Percentiles rank a stretch among this genome's conserved stretches.
phyloP scores from a whole-genome alignment of 305 asterid species.

The Ilex paraguariensis region DNA sequence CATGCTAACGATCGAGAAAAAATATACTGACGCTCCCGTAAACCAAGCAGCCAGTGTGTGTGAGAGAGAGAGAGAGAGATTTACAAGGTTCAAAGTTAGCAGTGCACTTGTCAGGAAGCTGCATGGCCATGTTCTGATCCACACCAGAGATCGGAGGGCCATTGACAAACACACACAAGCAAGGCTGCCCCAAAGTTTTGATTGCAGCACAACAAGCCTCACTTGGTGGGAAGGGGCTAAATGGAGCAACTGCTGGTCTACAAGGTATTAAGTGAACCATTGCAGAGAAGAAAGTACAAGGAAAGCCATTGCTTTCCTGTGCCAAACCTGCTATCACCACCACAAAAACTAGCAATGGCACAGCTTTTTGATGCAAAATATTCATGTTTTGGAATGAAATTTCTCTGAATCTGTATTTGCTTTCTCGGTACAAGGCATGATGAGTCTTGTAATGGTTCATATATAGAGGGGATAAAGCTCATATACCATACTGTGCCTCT shows the following conservation, averaged over 20 bases:
- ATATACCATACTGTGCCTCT: constrained; percentile 30
- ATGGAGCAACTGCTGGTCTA: constrained; percentile 69
- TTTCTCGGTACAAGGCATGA: background rate
- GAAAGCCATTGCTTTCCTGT: constrained; percentile 35
- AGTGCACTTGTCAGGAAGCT: constrained; percentile 82
- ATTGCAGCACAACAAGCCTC: constrained; percentile 81
- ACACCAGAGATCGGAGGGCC: constrained; percentile 96
- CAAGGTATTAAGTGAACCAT: constrained; percentile 89
- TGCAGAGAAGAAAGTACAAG: constrained; percentile 78
- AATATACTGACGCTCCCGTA: too few species aligned
- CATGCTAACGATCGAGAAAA: too few species aligned
- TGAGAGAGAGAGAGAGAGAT: background rate
- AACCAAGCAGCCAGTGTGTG: too few species aligned
- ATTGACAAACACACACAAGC: constrained; percentile 71
- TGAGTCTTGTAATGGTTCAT: background rate
- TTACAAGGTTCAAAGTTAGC: constrained; percentile 82
- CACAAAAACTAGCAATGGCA: constrained; percentile 22
- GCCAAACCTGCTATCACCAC: constrained; percentile 20
- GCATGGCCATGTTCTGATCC: constrained; percentile 70
- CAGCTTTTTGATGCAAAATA: constrained; percentile 4
- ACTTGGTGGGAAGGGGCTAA: constrained; percentile 59
- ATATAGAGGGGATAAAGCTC: background rate
- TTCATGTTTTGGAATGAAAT: constrained; percentile 21
- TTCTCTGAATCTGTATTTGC: background rate
- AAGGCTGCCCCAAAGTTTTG: constrained; percentile 87